These are phyloP conservation scores for Paramecium biaurelia DNA, from an alignment of 73 alveolate species.

Conservation along the genomic window DNA sequence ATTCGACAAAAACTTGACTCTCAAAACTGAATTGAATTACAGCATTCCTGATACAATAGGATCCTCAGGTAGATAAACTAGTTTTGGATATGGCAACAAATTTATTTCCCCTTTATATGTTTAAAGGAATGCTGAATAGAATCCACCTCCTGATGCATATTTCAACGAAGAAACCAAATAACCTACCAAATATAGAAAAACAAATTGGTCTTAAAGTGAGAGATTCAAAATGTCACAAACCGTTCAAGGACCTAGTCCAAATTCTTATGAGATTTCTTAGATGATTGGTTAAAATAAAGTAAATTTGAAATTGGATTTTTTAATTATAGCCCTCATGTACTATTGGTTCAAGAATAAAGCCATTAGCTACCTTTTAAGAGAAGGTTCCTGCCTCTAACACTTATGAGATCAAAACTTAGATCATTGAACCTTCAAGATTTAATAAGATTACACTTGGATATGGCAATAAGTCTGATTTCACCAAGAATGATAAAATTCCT, in stretches of 20 bases:
- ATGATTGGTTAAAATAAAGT: constrained; percentile 10
- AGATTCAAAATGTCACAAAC: not conserved
- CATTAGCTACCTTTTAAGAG: not conserved
- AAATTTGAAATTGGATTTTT: not conserved
- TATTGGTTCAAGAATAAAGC: constrained; percentile 6
- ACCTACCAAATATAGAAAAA: not conserved
- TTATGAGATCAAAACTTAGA: not conserved
- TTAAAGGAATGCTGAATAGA: constrained; percentile 37
- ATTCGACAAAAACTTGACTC: not conserved
- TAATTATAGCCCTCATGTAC: not conserved
- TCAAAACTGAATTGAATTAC: constrained; percentile 25
- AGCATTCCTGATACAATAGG: not conserved
- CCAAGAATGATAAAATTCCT: constrained; percentile 19
- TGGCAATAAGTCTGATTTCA: not conserved
- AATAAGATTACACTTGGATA: constrained; percentile 11
- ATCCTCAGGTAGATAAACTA: not conserved
- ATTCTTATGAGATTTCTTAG: not conserved
- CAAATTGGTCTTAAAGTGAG: not conserved
- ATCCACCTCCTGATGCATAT: constrained; percentile 51
- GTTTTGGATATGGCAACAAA: constrained; percentile 39
- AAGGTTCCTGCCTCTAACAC: constrained; percentile 42
- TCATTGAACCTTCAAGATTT: constrained; percentile 20
- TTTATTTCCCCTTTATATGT: constrained; percentile 21
- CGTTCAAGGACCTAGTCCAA: not conserved
- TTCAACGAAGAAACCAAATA: not conserved